These are phyloP conservation scores for Claviceps sorghi DNA, from an alignment of 2,329 filamentous ascomycete species.

Conservation along the genomic window DNA sequence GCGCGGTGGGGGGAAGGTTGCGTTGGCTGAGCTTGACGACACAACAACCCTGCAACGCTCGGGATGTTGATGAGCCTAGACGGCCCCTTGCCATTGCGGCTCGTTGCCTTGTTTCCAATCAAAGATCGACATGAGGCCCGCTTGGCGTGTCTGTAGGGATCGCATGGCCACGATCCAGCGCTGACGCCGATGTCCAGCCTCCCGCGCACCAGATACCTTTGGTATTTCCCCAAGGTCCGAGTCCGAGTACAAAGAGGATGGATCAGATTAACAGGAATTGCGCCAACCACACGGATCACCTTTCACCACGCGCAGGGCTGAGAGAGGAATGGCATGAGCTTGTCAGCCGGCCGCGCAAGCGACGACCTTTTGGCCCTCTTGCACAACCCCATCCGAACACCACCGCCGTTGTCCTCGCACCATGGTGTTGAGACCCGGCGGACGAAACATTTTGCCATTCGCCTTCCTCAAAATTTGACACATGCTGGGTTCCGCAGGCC, in stretches of 20 bases:
- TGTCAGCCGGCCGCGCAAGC: neutral
- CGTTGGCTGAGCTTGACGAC: neutral
- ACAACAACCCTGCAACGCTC: neutral
- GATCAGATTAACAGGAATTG: too few relatives aligned
- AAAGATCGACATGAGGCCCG: neutral
- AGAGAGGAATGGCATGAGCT: neutral
- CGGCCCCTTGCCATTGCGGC: conserved; percentile 7
- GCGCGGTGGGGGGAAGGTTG: neutral
- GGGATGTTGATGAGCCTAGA: conserved; percentile 2
- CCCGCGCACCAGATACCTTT: neutral
- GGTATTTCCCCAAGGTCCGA: neutral
- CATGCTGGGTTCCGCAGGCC: neutral
- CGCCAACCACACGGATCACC: neutral
- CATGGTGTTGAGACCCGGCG: neutral
- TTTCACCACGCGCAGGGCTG: neutral
- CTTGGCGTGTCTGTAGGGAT: conserved; percentile 9
- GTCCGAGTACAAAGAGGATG: neutral
- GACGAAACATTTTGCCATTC: neutral
- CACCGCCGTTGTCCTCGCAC: neutral
- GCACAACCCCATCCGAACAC: neutral
- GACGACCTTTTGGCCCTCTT: neutral
- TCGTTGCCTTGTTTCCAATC: too few relatives aligned
- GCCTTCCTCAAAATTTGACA: neutral
- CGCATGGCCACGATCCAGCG: conserved; percentile 6
- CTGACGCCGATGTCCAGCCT: conserved; percentile 7